Evolutionary conservation across 176 grass and related monocot genomes (phyloP), one percentile per base, ranked within the genome.

Genomic region (Alopecurus myosuroides): DNA sequence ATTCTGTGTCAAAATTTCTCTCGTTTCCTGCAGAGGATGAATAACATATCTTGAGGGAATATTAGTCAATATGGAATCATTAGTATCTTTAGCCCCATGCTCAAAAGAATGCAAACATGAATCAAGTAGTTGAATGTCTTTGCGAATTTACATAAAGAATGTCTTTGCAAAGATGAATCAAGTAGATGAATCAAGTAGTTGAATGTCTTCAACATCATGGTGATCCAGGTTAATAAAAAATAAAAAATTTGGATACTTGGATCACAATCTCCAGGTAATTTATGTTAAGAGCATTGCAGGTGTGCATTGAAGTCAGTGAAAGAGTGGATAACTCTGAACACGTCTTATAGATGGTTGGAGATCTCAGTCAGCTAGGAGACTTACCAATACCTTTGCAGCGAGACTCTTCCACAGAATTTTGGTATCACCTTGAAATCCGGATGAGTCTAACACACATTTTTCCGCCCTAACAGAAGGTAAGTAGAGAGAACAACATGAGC

Each of bases 351-450:
- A 35, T 35, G 77, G 20, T 53, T 58, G 23, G 7, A 35, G 34
- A 79, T 45, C 55, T 53, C 3, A 51, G 35, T 6, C 8, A 39
- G 60, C 70, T 6, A 46, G 30, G 25, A 73, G 29, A 28, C 85
- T 80, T 84, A 97, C 95, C 67, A 97, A 75, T 79, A 95, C 93
- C 23, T 88, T 95, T 46, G 96, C 93, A 41, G 90, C 20, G 51
- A 98, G 88, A 74, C 85, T 89, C 71, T 93, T 98, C 77, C 95
- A 93, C 46, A 95, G 72, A 83, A 89, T 83, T 87, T 94, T 92
- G 65, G 94, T 90, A 88, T 98, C 96, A 46, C 89, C 96, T 90
- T 98, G 93, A 78, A 93, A 98, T 77, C 96, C 96, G 52, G 91
- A 95, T n/a, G 96, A 95, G 5, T 91, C 91, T 81, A 95, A 70